Evolutionary conservation across 2,329 filamentous ascomycete species (phyloP), one percentile per base, ranked within the genome.

Genomic region (Calonectria leucothoes): DNA sequence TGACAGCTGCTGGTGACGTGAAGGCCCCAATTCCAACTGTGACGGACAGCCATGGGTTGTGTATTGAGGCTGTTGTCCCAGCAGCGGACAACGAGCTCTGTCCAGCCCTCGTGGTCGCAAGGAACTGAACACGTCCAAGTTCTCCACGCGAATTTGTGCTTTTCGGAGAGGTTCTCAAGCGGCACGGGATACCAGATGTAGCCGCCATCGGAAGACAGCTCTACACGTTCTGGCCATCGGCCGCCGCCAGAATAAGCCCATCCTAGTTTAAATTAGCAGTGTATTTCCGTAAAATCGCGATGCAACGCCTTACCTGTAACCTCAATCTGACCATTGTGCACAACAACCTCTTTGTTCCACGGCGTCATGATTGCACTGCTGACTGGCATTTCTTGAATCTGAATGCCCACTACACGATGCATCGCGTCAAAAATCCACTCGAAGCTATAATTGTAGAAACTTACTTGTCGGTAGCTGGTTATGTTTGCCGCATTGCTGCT

Each of bases 311-410:
- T 49, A n/a, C 61, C 87, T 88, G 74, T 90, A 84, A 7, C 84
- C 84, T 64, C 39, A 66, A 93, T 92, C 59, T 84, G 87, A 11
- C 92, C 91, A 20, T 89, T 86, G 76, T 93, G 91, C 0, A 93
- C 83, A 35, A 93, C 86, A 1, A 89, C 87, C n/a, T 92, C 88
- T 77, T 91, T 91, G 25, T 88, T 88, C 83, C 86, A 85, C 0
- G 92, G 92, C 0, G 88, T 85, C 90, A 93, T 93, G 77, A 94
- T 93, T 25, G 92, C 92, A 20, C 87, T 90, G 59, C 88, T 90
- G 4, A 94, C 92, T 0, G 93, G 93, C 92, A 94, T 94, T 42
- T 94, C 92, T 78, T 94, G 93, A 77, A 93, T 94, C 74, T 89
- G 90, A 74, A 93, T 92, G 0, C 91, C 92, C 59, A 64, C 59